Base-by-base conservation (phyloP, 805 yeast genomes). In the Lachancea thermotolerans region DNA sequence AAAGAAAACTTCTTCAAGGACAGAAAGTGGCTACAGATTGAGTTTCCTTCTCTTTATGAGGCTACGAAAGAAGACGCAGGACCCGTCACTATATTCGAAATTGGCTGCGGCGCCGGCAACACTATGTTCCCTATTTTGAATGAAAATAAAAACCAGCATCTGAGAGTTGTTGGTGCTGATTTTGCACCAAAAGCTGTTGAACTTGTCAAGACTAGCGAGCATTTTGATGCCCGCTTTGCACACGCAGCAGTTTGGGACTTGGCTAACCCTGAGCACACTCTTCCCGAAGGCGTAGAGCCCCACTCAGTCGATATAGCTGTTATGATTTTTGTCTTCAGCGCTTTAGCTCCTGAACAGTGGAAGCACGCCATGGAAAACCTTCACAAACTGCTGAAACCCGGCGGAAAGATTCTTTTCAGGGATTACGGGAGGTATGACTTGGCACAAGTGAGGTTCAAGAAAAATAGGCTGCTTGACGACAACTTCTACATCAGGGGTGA, bases 21-120 rank as follows among this genome's bases (percentile, higher is more conserved):
- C 65, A 74, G 99, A 55, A 90, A 87, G 59, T 93, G 99, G 99
- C 72, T 93, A 48, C 88, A 86, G 60, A 83, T 91, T 39, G 99
- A 93, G 67, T 93, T 93, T 52, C 99, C 99, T 1, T 69, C 78
- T 11, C 66, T 93, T 31, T 91, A 84, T 59, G 82, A 81, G 49
- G 84, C 87, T 5, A 87, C 95, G 3, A 78, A 79, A 50, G 74
- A 77, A 18, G 84, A 81, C 52, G 73, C 82, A 6, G 84, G 88
- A n/a, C 77, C 82, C 4, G 73, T 74, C 17, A 79, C 82, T 2
- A 82, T 93, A 30, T 73, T 93, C 45, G 99, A 93, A 65, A 83
- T 93, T 39, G 99, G 99, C 2, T 93, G 99, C 68, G 99, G 99
- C 46, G 98, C 96, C 4, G 99, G 99, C 10, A 93, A 93, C 64